Base-by-base conservation (phyloP, 768 basidiomycete genomes). In the Trametes punicea region DNA sequence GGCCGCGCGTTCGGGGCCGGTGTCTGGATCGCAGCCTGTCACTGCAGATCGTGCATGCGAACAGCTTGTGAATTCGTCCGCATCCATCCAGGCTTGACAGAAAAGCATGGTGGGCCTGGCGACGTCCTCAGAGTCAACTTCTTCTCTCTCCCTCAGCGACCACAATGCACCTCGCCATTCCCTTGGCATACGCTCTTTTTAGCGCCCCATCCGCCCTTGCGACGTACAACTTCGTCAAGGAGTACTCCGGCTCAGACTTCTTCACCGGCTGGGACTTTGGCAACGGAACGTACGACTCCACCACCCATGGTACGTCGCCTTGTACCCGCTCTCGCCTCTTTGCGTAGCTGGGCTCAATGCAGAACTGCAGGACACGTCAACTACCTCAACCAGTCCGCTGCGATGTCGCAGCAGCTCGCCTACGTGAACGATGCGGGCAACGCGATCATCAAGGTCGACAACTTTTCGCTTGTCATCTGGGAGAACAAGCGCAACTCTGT, bases 361-460 rank as follows among this genome's bases (percentile, higher is more conserved):
- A 75, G 69, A 70, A 78, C 70, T 77, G 1, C 60, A 85, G 87
- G 87, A 38, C 84, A 87, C 61, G 84, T 82, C 16, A 79, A 77
- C 31, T 88, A 77, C 72, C 73, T 84, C 9, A 76, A 76, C 60
- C 67, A 73, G 55, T 67, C 73, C 7, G 71, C 73, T 30, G 84
- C 83, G 1, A 68, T 70, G 8, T 67, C 71, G n/a, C 72, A 77
- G 56, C 63, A 74, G 1, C 73, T 91, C 21, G 81, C 83, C 6
- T 88, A 78, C 63, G 67, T 87, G 60, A 84, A 86, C 57, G 60
- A 61, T 39, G 74, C 75, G 1, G 82, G 85, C 6, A 81, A 85
- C 51, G 84, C 83, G 2, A 76, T 93, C 59, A 74, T 93, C 51
- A 83, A 77, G 65, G 88, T 92, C 18, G 89, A 92, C 73, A 88